These are phyloP conservation scores for Penicillium nucicola DNA, from an alignment of 495 filamentous ascomycete species.

Conservation along the genomic window DNA sequence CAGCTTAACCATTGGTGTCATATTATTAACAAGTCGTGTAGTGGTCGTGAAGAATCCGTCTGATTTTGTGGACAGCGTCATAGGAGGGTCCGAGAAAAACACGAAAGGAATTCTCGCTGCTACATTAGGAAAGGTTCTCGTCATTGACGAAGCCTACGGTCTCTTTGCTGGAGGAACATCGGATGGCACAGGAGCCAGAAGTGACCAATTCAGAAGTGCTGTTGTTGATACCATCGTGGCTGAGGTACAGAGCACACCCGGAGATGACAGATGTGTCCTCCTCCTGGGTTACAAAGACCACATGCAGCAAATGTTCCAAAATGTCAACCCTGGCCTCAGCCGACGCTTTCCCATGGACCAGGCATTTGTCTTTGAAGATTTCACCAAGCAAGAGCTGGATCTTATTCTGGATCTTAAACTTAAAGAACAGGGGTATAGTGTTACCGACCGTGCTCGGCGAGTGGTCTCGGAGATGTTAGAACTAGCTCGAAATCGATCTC, in stretches of 20 bases:
- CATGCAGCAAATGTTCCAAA: slow-evolving; percentile 76
- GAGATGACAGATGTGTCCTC: slow-evolving; percentile 75
- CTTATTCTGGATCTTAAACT: slow-evolving; percentile 55
- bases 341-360: slow-evolving; percentile 64
- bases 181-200: slow-evolving; percentile 11
- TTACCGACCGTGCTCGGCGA: slow-evolving; percentile 36
- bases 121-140: slow-evolving; percentile 66
- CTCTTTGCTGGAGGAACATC: slow-evolving; percentile 35
- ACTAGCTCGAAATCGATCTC: slow-evolving; percentile 40
- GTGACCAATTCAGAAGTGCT: slow-evolving; percentile 59
- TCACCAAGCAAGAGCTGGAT: slow-evolving; percentile 53
- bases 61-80: slow-evolving; percentile 62
- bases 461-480: slow-evolving; percentile 41
- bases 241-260: slow-evolving; percentile 72
- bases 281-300: slow-evolving; percentile 75
- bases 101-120: slow-evolving; percentile 69
- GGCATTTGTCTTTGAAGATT: slow-evolving; percentile 72
- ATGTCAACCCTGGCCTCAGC: slow-evolving; percentile 71
- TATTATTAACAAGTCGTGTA: slow-evolving; percentile 18
- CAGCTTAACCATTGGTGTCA: background rate
- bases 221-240: slow-evolving; percentile 80
- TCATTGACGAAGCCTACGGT: slow-evolving; percentile 75
- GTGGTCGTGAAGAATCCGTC: slow-evolving; percentile 69
- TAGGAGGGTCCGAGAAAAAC: slow-evolving; percentile 67
- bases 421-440: slow-evolving; percentile 39